Evolutionary conservation across 2,329 filamentous ascomycete species (phyloP).

Genomic region (Pseudopyricularia cyperi): DNA sequence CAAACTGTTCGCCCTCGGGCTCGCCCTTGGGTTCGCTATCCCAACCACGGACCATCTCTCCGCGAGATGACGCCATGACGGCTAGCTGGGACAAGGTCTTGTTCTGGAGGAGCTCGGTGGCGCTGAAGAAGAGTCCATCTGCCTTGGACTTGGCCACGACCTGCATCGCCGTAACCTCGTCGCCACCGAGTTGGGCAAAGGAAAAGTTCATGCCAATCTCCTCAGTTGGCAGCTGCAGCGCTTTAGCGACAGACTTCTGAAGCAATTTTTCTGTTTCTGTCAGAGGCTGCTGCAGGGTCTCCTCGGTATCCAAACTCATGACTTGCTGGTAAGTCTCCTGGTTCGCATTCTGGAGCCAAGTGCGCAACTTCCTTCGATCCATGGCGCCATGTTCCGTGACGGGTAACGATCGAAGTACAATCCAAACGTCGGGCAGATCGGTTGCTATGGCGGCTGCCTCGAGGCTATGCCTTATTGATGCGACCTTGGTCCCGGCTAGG

Average conservation of each 20-base stretch:
- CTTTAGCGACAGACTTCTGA: conserved; percentile 22
- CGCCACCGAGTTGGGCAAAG: conserved; percentile 25
- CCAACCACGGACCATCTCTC: conserved; percentile 15
- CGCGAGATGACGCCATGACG: conserved; percentile 18
- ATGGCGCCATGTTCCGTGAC: conserved; percentile 22
- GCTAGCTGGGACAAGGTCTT: conserved; percentile 25
- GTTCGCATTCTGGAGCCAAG: conserved; percentile 40
- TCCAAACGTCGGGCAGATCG: conserved; percentile 31
- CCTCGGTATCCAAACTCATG: conserved; percentile 25
- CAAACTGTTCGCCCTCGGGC: conserved; percentile 22
- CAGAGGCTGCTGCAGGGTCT: conserved; percentile 18
- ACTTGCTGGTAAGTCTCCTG: conserved; percentile 31
- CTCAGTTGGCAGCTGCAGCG: conserved; percentile 21
- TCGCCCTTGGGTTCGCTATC: conserved; percentile 19
- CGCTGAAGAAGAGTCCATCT: conserved; percentile 22
- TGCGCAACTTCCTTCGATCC: conserved; percentile 31
- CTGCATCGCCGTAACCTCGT: conserved; percentile 23
- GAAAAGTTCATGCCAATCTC: conserved; percentile 30
- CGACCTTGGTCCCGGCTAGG: conserved; percentile 26
- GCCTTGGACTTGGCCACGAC: conserved; percentile 23
- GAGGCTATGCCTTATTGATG: conserved; percentile 22
- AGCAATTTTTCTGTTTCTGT: conserved; percentile 25
- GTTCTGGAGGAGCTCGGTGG: conserved; percentile 22
- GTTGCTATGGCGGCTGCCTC: conserved; percentile 20
- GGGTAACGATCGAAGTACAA: conserved; percentile 32